A percentile compares a stretch with the other conserved stretches of the same genome.
Conservation (phyloP, 106 monocot species). For the Phalaenopsis aphrodite region DNA sequence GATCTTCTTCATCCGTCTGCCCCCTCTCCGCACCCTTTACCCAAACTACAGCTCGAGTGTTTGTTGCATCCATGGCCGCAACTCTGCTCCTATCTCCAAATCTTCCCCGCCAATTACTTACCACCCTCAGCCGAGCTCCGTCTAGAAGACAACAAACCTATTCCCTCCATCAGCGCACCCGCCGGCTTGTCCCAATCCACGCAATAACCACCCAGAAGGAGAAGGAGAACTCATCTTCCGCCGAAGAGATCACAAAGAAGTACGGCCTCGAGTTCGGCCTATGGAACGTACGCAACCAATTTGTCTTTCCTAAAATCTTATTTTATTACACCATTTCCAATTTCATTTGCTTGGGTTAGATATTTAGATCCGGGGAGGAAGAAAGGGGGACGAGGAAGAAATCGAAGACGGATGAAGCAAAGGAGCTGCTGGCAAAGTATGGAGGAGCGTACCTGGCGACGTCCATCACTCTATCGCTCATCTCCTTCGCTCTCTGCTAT, state of each 20-base stretch:
- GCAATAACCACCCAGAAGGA: constrained; percentile 7
- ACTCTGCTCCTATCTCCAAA: not conserved
- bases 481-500: constrained; percentile 87
- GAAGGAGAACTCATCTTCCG: constrained; percentile 14
- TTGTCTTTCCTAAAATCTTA: not conserved
- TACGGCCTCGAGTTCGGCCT: constrained; percentile 88
- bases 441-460: constrained; percentile 95
- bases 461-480: constrained; percentile 80
- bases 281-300: constrained; percentile 54
- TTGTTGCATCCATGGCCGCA: not conserved
- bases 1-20: not conserved
- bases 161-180: not conserved
- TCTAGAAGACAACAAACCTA: not conserved
- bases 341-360: constrained; percentile 19
- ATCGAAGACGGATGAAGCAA: constrained; percentile 73
- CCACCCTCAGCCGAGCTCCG: not conserved
- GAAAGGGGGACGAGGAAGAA: constrained; percentile 34
- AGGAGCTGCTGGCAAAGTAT: constrained; percentile 83
- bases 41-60: not conserved
- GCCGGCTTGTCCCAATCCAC: not conserved
- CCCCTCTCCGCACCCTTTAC: not conserved
- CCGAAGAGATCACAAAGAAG: constrained; percentile 69
- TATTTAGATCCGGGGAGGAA: constrained; percentile 55
- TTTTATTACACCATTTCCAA: not conserved
- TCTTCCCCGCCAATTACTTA: not conserved